A percentile compares a stretch with the other conserved stretches of the same genome.
Conservation (phyloP, 2,329 filamentous ascomycete genomes). For the Mycosphaerelloides madeirae region DNA sequence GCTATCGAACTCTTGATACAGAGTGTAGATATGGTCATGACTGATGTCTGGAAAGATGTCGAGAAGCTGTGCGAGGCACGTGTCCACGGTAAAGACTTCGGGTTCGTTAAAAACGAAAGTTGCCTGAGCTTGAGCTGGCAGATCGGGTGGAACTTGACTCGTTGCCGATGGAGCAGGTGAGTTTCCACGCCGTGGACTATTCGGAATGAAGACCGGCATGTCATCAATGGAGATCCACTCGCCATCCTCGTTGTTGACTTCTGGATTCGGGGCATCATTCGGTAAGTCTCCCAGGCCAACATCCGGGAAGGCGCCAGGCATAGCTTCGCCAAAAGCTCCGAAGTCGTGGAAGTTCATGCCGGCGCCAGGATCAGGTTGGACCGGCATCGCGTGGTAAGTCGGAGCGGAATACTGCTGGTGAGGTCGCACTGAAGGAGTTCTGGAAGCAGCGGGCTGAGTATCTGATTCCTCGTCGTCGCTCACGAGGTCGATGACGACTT, state of each 20-base stretch:
- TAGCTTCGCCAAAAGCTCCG: slow-evolving; percentile 2
- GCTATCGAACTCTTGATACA: slow-evolving; percentile 21
- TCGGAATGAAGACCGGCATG: slow-evolving; percentile 23
- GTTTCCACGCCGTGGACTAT: slow-evolving; percentile 12
- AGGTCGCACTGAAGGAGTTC: too few species aligned
- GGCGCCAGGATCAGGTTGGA: too few species aligned
- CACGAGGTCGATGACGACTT: slow-evolving; percentile 22
- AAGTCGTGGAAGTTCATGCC: slow-evolving; percentile 1
- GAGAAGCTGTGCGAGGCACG: slow-evolving; percentile 26
- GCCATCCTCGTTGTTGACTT: neutral
- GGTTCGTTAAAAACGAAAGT: neutral
- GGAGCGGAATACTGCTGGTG: too few species aligned
- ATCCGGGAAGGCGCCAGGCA: neutral
- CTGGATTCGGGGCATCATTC: neutral
- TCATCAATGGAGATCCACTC: slow-evolving; percentile 4
- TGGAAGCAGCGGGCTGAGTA: neutral
- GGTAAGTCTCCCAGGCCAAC: neutral
- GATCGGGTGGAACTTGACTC: neutral
- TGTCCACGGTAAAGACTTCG: slow-evolving; percentile 17
- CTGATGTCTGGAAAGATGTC: slow-evolving; percentile 33
- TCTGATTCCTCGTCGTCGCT: slow-evolving; percentile 23
- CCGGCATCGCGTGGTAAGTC: too few species aligned
- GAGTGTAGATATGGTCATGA: slow-evolving; percentile 26
- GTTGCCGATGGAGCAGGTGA: neutral
- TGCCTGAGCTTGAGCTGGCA: neutral